Conservation (phyloP, 2,329 filamentous ascomycete species). For the Penicillium sp. region DNA sequence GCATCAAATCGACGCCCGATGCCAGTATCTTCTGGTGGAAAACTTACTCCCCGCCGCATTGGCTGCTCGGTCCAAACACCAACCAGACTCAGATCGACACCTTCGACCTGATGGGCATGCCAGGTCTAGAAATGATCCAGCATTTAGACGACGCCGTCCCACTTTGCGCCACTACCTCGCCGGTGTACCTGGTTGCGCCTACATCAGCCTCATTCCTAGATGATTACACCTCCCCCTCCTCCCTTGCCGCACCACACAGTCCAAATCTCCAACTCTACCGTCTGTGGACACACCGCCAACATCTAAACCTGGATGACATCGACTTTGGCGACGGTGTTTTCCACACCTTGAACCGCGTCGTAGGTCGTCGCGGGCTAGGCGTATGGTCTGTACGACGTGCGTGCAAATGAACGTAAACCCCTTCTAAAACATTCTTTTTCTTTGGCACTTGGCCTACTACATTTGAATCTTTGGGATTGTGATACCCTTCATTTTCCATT, state of each 20-base stretch:
- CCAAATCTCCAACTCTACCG: slow-evolving; percentile 33
- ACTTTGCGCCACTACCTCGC: slow-evolving; percentile 26
- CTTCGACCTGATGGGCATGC: slow-evolving; percentile 47
- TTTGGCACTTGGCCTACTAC: background rate
- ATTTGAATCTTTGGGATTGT: background rate
- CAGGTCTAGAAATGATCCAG: slow-evolving; percentile 38
- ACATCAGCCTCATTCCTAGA: slow-evolving; percentile 43
- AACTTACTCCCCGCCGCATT: slow-evolving; percentile 50
- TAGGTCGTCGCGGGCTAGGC: slow-evolving; percentile 47
- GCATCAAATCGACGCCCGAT: slow-evolving; percentile 21
- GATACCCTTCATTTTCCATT: background rate
- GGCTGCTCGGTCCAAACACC: slow-evolving; percentile 44
- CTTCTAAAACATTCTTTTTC: background rate
- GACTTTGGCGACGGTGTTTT: slow-evolving; percentile 48
- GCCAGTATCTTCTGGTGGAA: slow-evolving; percentile 51
- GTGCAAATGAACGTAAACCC: slow-evolving; percentile 20
- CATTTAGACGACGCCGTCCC: slow-evolving; percentile 35
- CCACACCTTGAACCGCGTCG: slow-evolving; percentile 42
- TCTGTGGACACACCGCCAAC: slow-evolving; percentile 43
- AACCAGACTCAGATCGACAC: slow-evolving; percentile 36
- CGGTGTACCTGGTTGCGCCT: slow-evolving; percentile 44
- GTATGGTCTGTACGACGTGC: slow-evolving; percentile 44
- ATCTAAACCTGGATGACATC: slow-evolving; percentile 50
- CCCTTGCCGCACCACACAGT: slow-evolving; percentile 7
- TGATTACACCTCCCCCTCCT: slow-evolving; percentile 23